These are phyloP conservation scores for Fraxinus ornus DNA, from an alignment of 305 asterid species.

Conservation along the genomic window DNA sequence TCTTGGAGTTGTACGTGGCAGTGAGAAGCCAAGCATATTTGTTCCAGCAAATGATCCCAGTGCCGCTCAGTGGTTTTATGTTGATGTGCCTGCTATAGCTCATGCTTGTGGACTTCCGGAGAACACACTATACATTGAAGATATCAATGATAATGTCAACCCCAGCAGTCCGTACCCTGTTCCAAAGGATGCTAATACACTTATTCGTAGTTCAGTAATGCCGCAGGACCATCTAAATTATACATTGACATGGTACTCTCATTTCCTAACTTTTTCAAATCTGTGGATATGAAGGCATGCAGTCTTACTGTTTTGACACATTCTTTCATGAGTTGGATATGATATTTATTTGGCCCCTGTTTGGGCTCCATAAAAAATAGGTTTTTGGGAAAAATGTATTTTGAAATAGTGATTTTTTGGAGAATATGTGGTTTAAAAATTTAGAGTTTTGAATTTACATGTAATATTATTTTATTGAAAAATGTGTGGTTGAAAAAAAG, in stretches of 20 bases:
- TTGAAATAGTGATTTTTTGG: too few species aligned
- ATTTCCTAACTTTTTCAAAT: neutral
- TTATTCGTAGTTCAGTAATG: constrained; percentile 82
- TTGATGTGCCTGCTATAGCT: constrained; percentile 82
- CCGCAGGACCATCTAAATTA: constrained; percentile 94
- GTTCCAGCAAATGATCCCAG: constrained; percentile 93
- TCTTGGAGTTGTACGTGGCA: constrained; percentile 72
- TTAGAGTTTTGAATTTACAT: too few species aligned
- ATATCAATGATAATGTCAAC: constrained; percentile 60
- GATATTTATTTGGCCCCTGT: neutral
- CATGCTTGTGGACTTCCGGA: constrained; percentile 74
- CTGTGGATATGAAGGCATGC: neutral
- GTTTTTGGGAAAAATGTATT: too few species aligned
- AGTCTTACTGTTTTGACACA: neutral
- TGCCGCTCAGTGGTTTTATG: constrained; percentile 83
- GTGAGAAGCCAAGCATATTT: constrained; percentile 95
- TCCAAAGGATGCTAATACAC: constrained; percentile 68
- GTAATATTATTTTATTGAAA: too few species aligned
- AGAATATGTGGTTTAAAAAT: too few species aligned
- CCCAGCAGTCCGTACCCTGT: constrained; percentile 82
- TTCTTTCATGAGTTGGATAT: neutral
- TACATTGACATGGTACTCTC: constrained; percentile 72
- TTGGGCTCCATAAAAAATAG: too few species aligned
- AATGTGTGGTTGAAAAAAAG: too few species aligned
- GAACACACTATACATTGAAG: constrained; percentile 71